phyloP scores from a whole-genome alignment of 805 yeast species.

The Ogataea trehalophila region DNA sequence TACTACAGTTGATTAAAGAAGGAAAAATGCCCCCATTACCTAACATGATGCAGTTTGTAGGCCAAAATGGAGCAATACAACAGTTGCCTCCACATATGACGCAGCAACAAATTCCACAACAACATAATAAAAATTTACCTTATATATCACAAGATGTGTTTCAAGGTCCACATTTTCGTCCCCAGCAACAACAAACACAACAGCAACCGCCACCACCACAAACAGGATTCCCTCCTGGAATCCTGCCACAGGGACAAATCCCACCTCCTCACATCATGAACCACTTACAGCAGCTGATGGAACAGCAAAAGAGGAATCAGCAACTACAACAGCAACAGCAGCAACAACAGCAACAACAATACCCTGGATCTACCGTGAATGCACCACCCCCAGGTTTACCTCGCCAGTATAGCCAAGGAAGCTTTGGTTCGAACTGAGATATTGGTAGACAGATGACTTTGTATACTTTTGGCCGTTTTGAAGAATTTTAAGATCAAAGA shows the following conservation, averaged over 20 bases:
- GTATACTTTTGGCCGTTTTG: too few relatives aligned
- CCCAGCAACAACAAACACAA: neutral
- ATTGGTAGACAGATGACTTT: too few relatives aligned
- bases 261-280: constrained; percentile 4
- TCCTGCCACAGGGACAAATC: neutral
- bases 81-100: too few relatives aligned
- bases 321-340: constrained; percentile 1
- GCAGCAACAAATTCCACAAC: too few relatives aligned
- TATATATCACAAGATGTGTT: neutral
- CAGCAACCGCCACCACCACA: neutral
- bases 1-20: constrained; percentile 22
- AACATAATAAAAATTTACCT: too few relatives aligned
- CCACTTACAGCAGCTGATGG: constrained; percentile 1
- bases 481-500: too few relatives aligned
- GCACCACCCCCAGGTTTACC: neutral
- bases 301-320: constrained; percentile 1
- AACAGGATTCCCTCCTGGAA: neutral
- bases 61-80: neutral
- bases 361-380: neutral
- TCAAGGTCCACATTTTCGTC: constrained; percentile 2
- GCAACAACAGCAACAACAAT: constrained; percentile 5
- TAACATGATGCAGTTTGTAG: constrained; percentile 14
- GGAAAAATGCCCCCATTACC: constrained; percentile 28
- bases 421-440: too few relatives aligned
- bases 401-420: too few relatives aligned